Base-by-base conservation (phyloP, 345 rosid genomes). In the Murraya paniculata region DNA sequence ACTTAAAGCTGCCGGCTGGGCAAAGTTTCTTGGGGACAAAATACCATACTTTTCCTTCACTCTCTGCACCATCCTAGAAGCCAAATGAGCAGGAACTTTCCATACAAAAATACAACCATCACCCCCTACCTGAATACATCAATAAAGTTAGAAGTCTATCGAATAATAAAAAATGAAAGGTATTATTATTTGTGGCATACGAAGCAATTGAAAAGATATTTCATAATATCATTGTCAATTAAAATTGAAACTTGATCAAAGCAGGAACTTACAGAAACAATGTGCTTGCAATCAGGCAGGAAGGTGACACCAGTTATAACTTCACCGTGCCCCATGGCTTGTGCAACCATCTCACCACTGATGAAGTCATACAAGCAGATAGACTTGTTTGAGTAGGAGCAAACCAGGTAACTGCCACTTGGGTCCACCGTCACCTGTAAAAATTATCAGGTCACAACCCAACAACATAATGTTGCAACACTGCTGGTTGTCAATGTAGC, bases 261-360 rank as follows among this genome's bases (percentile, higher is more conserved):
- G 65, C 48, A 78, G 70, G 65, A 80, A 86, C 98, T 91, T 82
- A 94, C 98, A 64, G 97, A 91, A 79, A 92, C 85, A 11, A 94
- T 82, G 85, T 94, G 98, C 86, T 82, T 84, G 92, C 94, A 92
- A 84, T 94, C 95, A 72, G 95, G 91, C 85, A 94, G 84, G 84
- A 92, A 94, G 73, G 90, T 90, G 76, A 92, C 80, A 77, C 98
- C 97, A 67, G 95, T 94, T 65, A 88, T 79, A 66, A 89, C 86
- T 87, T 91, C 95, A 75, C 95, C 88, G 77, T 94, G 98, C 71
- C 97, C 98, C 77, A 84, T 75, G 75, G 91, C 93, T 81, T 90
- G 90, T 56, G 85, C 77, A 76, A 90, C 88, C 88, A 94, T 78
- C 85, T 91, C 92, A 78, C 97, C 95, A 0, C 80, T 92, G 59